These are phyloP conservation scores for Kurtzmaniella natalensis DNA, from an alignment of 1,139 yeast genomes.

Conservation along the genomic window DNA sequence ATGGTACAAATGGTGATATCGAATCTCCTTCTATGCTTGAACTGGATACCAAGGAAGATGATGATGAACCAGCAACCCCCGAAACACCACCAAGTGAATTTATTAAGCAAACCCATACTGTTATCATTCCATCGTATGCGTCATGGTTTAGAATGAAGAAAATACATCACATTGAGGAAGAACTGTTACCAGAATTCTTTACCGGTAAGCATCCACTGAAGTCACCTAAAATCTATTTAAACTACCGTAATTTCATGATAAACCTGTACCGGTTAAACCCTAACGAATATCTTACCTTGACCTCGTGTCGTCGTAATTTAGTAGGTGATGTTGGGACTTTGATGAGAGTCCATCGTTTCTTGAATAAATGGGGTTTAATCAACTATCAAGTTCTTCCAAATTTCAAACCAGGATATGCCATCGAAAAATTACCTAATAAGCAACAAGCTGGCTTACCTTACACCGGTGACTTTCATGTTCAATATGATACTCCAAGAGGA, in stretches of 20 bases:
- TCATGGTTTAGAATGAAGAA: slow-evolving; percentile 81
- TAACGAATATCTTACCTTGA: slow-evolving; percentile 84
- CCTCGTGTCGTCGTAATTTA: slow-evolving; percentile 90
- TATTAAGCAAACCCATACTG: slow-evolving; percentile 71
- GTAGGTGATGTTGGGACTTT: slow-evolving; percentile 96
- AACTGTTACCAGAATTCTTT: slow-evolving; percentile 90
- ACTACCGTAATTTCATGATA: slow-evolving; percentile 90
- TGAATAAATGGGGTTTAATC: slow-evolving; percentile 94
- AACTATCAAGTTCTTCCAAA: slow-evolving; percentile 86
- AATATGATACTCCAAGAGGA: slow-evolving; percentile 90
- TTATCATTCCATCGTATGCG: slow-evolving; percentile 90
- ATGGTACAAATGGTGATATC: slow-evolving; percentile 8
- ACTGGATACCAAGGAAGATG: slow-evolving; percentile 15
- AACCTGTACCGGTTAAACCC: slow-evolving; percentile 92
- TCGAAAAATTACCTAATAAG: slow-evolving; percentile 55
- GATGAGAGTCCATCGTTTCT: slow-evolving; percentile 82
- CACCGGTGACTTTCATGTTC: slow-evolving; percentile 64
- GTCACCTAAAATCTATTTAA: slow-evolving; percentile 81
- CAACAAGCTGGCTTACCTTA: slow-evolving; percentile 50
- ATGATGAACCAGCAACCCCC: slow-evolving; percentile 31
- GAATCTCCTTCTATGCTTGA: slow-evolving; percentile 4
- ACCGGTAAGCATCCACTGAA: slow-evolving; percentile 70
- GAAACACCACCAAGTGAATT: slow-evolving; percentile 17
- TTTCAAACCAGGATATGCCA: slow-evolving; percentile 56
- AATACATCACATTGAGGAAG: slow-evolving; percentile 59